Conservation (phyloP, 2,329 filamentous ascomycete species). For the Aureobasidium sp. region DNA sequence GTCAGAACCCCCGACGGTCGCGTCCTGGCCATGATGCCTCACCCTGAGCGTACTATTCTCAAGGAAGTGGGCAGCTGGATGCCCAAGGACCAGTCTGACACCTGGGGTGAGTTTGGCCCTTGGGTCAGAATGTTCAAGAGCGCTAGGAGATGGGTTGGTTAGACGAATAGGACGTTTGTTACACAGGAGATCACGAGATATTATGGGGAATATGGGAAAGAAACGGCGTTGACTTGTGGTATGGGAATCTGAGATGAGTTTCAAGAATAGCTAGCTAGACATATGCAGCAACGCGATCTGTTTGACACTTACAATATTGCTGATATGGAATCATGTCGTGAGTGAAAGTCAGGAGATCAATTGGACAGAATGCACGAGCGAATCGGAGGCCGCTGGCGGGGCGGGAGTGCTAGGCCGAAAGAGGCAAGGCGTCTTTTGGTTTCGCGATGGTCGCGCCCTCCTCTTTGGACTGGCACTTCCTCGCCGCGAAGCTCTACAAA, state of each 20-base stretch:
- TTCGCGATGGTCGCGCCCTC: conserved; percentile 10
- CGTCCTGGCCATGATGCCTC: conserved; percentile 85
- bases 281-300: neutral
- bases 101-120: conserved; percentile 76
- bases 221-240: neutral
- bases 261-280: neutral
- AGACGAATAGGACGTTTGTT: neutral
- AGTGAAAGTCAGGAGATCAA: neutral
- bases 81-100: conserved; percentile 52
- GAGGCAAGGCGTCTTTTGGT: neutral
- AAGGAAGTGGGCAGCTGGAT: conserved; percentile 71
- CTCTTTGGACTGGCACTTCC: conserved; percentile 4
- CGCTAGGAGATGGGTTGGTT: conserved; percentile 77
- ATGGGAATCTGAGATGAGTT: neutral
- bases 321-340: neutral
- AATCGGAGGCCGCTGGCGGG: neutral
- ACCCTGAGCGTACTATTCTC: conserved; percentile 84
- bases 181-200: neutral
- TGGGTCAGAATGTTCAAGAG: conserved; percentile 85
- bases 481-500: conserved; percentile 1
- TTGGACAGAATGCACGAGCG: neutral
- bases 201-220: neutral
- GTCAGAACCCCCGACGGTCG: conserved; percentile 70
- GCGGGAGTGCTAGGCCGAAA: neutral
- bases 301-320: neutral